Base-by-base conservation (phyloP, 441 rosid genomes). In the Sinapis alba region DNA sequence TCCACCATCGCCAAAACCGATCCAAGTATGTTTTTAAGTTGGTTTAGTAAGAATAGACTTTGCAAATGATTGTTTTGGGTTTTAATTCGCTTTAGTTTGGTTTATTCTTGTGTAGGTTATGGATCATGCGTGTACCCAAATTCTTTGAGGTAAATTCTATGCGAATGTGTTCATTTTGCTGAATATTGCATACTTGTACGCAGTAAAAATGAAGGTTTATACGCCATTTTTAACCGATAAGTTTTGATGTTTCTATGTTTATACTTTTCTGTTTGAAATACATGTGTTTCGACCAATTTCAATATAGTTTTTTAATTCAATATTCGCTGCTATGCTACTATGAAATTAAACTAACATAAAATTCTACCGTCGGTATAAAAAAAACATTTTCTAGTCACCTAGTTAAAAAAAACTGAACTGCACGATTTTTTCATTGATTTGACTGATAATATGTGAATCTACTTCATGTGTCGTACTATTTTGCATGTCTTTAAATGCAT, bases 61-160 rank as follows among this genome's bases (percentile, higher is more conserved):
- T 16, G 21, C 38, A 32, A 43, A 45, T 12, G 5, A 58, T 43
- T 26, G 2, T 19, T 60, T 61, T 3, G 8, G 34, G 41, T 38
- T 16, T 36, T 12, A 41, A 26, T n/a, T 45, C 13, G 26, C 11
- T 70, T 7, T 20, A 20, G 0, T 18, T 30, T 1, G 4, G 71
- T 61, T 16, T 60, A 24, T 43, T 28, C 7, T 62, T 65, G 62
- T 74, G 62, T 62, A 94, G 99, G 99, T 78, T 92, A 90, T 78
- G 99, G 97, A 80, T 90, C 99, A 66, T 94, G 99, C 60, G 87
- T 89, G 68, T 94, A 92, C 71, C 98, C 98, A 57, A 82, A 90
- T 67, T 92, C 97, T 74, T 38, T 68, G 30, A 85, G 99, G 99
- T 94, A 60, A 11, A 10, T 60, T 20, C 2, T 13, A 9, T 74